phyloP scores from a whole-genome alignment of 169 alveolate genomes.

The Plasmodium gonderi region DNA sequence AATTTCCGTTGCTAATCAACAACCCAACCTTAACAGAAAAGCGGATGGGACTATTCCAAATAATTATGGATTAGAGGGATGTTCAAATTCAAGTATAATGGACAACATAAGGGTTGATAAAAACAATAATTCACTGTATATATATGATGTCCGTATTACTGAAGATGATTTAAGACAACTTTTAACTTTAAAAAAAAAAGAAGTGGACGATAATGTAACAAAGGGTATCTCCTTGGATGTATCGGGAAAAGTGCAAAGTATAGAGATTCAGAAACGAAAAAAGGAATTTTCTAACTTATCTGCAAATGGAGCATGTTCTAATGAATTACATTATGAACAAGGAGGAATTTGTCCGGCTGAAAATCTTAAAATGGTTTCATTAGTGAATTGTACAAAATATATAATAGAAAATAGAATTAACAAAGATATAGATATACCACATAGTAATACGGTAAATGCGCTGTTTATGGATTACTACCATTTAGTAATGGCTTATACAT shows the following conservation, averaged over 20 bases:
- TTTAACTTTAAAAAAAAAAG: slow-evolving; percentile 9
- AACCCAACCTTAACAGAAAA: not conserved
- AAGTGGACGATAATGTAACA: not conserved
- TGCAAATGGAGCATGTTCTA: not conserved
- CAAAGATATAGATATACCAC: slow-evolving; percentile 52
- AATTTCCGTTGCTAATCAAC: not conserved
- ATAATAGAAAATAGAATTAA: slow-evolving; percentile 55
- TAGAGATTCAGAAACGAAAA: not conserved
- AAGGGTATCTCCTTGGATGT: not conserved
- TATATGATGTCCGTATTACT: slow-evolving; percentile 32
- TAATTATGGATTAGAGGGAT: no score
- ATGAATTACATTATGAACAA: not conserved
- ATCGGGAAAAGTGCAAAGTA: not conserved
- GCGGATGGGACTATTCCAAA: not conserved
- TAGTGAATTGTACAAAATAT: slow-evolving; percentile 12
- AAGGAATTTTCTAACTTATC: not conserved
- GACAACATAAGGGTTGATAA: slow-evolving; percentile 33
- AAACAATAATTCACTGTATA: slow-evolving; percentile 8
- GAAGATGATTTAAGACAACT: slow-evolving; percentile 39
- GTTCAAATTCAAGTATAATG: slow-evolving; percentile 5
- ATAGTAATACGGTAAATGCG: slow-evolving; percentile 46
- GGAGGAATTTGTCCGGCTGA: not conserved
- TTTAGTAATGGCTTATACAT: slow-evolving; percentile 65
- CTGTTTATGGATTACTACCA: slow-evolving; percentile 70
- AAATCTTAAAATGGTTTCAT: slow-evolving; percentile 42